A percentile compares a stretch with the other conserved stretches of the same genome.
phyloP scores from a whole-genome alignment of 2,329 filamentous ascomycete species.

The Ascochyta lentis region DNA sequence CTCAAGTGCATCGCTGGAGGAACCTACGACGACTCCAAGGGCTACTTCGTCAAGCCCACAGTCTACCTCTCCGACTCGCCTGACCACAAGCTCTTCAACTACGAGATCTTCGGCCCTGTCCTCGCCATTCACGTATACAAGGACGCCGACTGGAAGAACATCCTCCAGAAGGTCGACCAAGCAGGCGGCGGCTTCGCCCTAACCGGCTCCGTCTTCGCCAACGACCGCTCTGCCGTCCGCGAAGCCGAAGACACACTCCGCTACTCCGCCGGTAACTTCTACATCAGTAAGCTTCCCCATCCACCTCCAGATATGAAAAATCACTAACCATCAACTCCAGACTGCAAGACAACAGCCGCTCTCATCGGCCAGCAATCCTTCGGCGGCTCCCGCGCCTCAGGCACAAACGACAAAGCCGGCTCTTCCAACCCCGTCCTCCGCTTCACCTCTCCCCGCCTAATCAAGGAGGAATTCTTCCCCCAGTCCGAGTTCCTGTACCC shows the following conservation, averaged over 20 bases:
- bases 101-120: slow-evolving; percentile 82
- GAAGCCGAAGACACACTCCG: slow-evolving; percentile 73
- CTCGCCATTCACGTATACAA: slow-evolving; percentile 79
- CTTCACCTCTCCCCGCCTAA: slow-evolving; percentile 60
- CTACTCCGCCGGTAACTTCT: slow-evolving; percentile 80
- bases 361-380: slow-evolving; percentile 57
- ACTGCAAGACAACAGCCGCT: slow-evolving; percentile 42
- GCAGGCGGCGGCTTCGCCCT: slow-evolving; percentile 75
- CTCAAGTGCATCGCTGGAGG: slow-evolving; percentile 77
- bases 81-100: slow-evolving; percentile 73
- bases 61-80: slow-evolving; percentile 77
- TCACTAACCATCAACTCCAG: slow-evolving; percentile 19
- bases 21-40: slow-evolving; percentile 74
- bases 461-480: slow-evolving; percentile 62
- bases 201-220: slow-evolving; percentile 76
- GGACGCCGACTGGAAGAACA: slow-evolving; percentile 61
- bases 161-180: slow-evolving; percentile 64
- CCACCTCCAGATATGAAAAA: not conserved
- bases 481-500: slow-evolving; percentile 57
- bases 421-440: slow-evolving; percentile 57
- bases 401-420: slow-evolving; percentile 64
- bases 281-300: slow-evolving; percentile 62
- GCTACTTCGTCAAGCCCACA: slow-evolving; percentile 83
- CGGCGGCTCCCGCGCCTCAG: slow-evolving; percentile 59
- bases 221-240: slow-evolving; percentile 68